Evolutionary conservation across 768 basidiomycete species (phyloP).

Genomic region (Antrodiella citrinella): DNA sequence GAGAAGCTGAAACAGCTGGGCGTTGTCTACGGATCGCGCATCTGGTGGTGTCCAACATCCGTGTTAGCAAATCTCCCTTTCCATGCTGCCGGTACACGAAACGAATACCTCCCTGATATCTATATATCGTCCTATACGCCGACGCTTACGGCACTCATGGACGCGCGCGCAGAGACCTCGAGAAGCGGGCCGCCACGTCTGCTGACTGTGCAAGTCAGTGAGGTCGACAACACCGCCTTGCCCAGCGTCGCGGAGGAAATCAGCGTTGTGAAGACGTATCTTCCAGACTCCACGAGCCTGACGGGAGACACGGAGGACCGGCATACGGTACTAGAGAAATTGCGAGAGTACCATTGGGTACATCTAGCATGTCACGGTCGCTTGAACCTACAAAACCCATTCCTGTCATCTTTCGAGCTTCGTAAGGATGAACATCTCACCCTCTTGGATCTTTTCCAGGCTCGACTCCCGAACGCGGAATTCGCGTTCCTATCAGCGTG

Average conservation of each 20-base stretch:
- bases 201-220: slow-evolving; percentile 1
- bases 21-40: background rate
- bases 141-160: slow-evolving; percentile 18
- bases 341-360: slow-evolving; percentile 11
- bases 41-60: slow-evolving; percentile 25
- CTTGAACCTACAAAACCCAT: slow-evolving; percentile 17
- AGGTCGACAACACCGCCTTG: slow-evolving; percentile 1
- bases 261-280: background rate
- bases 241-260: slow-evolving; percentile 8
- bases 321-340: slow-evolving; percentile 4
- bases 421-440: slow-evolving; percentile 15
- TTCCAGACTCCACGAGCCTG: background rate
- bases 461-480: slow-evolving; percentile 10
- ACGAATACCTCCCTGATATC: slow-evolving; percentile 14
- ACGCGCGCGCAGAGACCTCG: background rate
- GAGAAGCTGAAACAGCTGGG: slow-evolving; percentile 5
- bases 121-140: slow-evolving; percentile 24
- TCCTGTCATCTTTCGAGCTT: slow-evolving; percentile 21
- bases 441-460: slow-evolving; percentile 16
- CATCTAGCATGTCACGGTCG: slow-evolving; percentile 24
- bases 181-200: background rate
- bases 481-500: slow-evolving; percentile 42
- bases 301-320: slow-evolving; percentile 3
- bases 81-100: slow-evolving; percentile 23
- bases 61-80: slow-evolving; percentile 24